Evolutionary conservation across 768 basidiomycete species (phyloP).

Genomic region (Collybiopsis confluens): DNA sequence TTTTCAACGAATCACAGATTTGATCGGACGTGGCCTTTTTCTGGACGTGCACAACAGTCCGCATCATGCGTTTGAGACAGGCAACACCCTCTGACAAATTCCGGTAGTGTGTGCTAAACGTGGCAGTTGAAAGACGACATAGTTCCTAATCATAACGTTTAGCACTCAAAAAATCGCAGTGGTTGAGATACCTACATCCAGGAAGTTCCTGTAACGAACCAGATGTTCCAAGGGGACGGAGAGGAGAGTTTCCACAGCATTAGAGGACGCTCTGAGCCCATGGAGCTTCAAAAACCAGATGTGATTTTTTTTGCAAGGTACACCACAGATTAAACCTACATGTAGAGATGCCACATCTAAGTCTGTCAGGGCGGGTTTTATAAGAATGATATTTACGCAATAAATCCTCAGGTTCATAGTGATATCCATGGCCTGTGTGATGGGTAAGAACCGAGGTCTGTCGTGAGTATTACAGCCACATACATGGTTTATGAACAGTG

Average conservation of each 20-base stretch:
- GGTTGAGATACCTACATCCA: not conserved
- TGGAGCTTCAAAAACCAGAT: not conserved
- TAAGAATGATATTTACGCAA: slow-evolving; percentile 7
- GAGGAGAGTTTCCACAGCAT: not conserved
- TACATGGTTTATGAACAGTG: slow-evolving; percentile 6
- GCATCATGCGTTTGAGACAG: slow-evolving; percentile 1
- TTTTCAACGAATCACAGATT: not conserved
- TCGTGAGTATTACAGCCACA: not conserved
- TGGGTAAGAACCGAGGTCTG: not conserved
- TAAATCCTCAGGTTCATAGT: slow-evolving; percentile 5
- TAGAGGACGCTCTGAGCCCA: not conserved
- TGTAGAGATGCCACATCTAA: slow-evolving; percentile 3
- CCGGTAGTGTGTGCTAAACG: not conserved
- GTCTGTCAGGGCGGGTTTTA: not conserved
- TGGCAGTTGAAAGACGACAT: not conserved
- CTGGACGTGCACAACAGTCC: not conserved
- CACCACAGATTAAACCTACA: not conserved
- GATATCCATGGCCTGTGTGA: slow-evolving; percentile 4
- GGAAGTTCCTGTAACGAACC: not conserved
- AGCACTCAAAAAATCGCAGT: not conserved
- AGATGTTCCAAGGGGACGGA: not conserved
- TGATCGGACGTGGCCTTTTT: not conserved
- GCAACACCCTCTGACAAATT: slow-evolving; percentile 1
- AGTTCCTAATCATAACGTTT: not conserved
- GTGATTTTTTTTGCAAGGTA: not conserved